Percentiles rank a stretch among this genome's conserved stretches.
These are phyloP conservation scores for Tricladium varicosporioides DNA, from an alignment of 2,329 filamentous ascomycete species.

Conservation along the genomic window DNA sequence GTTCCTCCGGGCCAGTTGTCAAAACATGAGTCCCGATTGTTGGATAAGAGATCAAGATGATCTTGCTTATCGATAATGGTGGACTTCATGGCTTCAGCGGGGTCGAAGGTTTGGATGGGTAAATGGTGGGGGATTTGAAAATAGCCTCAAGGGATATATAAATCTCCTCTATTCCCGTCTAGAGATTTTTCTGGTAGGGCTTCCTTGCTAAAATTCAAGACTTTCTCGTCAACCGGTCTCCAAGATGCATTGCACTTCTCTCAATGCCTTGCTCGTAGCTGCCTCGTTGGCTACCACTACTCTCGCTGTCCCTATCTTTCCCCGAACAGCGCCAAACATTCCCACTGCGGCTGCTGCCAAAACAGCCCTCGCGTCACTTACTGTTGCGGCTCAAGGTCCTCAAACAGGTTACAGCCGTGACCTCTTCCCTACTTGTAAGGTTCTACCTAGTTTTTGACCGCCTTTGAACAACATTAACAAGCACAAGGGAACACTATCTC, in stretches of 20 bases:
- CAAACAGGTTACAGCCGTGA: slow-evolving; percentile 60
- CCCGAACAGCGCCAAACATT: slow-evolving; percentile 52
- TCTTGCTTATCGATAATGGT: slow-evolving; percentile 2
- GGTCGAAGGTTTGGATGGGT: background rate
- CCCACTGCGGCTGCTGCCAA: slow-evolving; percentile 57
- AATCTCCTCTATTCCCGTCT: background rate
- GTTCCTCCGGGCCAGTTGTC: background rate
- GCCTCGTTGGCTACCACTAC: slow-evolving; percentile 14
- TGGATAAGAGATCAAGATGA: slow-evolving; percentile 7
- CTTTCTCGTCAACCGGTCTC: background rate
- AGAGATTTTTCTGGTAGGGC: background rate
- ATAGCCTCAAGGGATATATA: slow-evolving; percentile 8
- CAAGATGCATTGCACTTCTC: background rate
- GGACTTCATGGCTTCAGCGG: background rate
- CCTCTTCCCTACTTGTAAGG: slow-evolving; percentile 66
- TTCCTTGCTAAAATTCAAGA: background rate
- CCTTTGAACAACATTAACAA: background rate
- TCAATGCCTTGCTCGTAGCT: slow-evolving; percentile 11
- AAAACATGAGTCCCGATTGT: slow-evolving; percentile 3
- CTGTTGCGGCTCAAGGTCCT: slow-evolving; percentile 53
- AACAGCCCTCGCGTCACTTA: slow-evolving; percentile 55
- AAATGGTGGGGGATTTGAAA: background rate
- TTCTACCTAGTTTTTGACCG: background rate
- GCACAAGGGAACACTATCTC: slow-evolving; percentile 47
- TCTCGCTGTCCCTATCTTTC: slow-evolving; percentile 22